Evolutionary conservation across 805 yeast genomes (phyloP).

Genomic region (Millerozyma acaciae): DNA sequence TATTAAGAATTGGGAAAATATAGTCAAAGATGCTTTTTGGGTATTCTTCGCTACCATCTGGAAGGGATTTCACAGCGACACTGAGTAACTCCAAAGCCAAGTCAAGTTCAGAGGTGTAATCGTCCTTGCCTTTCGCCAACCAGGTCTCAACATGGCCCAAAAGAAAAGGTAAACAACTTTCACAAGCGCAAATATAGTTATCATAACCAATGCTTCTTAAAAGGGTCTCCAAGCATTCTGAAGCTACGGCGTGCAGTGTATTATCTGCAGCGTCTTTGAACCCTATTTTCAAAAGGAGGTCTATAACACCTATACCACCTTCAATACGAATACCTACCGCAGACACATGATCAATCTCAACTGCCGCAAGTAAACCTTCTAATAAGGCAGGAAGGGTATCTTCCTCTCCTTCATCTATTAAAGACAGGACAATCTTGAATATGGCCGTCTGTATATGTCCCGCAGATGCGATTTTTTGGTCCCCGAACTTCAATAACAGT

Average conservation of each 20-base stretch:
- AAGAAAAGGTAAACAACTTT: constrained; percentile 50
- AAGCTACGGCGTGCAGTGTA: constrained; percentile 61
- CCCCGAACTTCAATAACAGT: constrained; percentile 20
- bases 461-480: constrained; percentile 6
- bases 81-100: constrained; percentile 56
- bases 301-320: constrained; percentile 36
- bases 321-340: constrained; percentile 20
- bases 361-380: constrained; percentile 61
- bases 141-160: constrained; percentile 33
- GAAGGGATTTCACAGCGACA: constrained; percentile 45
- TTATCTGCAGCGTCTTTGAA: constrained; percentile 73
- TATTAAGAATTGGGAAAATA: constrained; percentile 41
- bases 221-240: constrained; percentile 63
- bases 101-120: constrained; percentile 58
- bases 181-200: constrained; percentile 46
- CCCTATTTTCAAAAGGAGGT: constrained; percentile 59
- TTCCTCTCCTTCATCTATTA: constrained; percentile 65
- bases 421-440: constrained; percentile 36
- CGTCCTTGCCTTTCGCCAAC: constrained; percentile 23
- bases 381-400: constrained; percentile 73
- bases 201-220: constrained; percentile 43
- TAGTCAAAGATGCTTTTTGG: constrained; percentile 40
- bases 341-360: constrained; percentile 31
- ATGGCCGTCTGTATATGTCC: constrained; percentile 28
- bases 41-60: constrained; percentile 22